phyloP scores from a whole-genome alignment of 2,329 filamentous ascomycete genomes.

The Dactylellina leptospora region DNA sequence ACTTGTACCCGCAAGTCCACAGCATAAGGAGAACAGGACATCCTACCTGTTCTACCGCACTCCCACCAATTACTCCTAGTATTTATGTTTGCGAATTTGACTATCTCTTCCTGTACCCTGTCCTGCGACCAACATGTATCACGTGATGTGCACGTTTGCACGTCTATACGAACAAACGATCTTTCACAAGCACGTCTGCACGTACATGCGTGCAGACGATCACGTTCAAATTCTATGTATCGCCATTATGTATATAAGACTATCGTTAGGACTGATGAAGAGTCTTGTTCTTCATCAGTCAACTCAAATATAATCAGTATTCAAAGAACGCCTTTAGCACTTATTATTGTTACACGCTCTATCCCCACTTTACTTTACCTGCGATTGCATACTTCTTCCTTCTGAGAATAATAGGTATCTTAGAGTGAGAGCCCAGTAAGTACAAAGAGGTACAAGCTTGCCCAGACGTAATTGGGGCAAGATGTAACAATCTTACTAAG shows the following conservation, averaged over 20 bases:
- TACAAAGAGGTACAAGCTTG: too few species aligned
- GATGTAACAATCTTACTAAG: too few species aligned
- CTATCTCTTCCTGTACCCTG: neutral
- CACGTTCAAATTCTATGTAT: neutral
- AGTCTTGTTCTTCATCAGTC: neutral
- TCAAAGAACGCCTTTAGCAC: neutral
- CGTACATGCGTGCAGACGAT: neutral
- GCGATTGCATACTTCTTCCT: too few species aligned
- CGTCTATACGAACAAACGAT: neutral
- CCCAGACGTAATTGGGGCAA: too few species aligned
- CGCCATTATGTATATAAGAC: too few species aligned
- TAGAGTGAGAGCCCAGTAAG: too few species aligned
- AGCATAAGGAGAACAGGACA: too few species aligned
- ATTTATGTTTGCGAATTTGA: neutral
- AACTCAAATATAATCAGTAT: neutral
- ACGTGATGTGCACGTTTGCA: neutral
- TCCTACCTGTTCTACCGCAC: too few species aligned
- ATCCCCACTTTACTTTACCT: too few species aligned
- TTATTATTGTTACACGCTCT: neutral
- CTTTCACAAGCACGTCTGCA: neutral
- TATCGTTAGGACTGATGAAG: neutral
- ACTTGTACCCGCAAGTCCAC: too few species aligned
- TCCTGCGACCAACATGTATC: neutral
- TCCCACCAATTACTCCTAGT: neutral
- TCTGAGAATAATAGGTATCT: too few species aligned